Evolutionary conservation across 1,284 basidiomycete species (phyloP).

Genomic region (Vanrija sp.): DNA sequence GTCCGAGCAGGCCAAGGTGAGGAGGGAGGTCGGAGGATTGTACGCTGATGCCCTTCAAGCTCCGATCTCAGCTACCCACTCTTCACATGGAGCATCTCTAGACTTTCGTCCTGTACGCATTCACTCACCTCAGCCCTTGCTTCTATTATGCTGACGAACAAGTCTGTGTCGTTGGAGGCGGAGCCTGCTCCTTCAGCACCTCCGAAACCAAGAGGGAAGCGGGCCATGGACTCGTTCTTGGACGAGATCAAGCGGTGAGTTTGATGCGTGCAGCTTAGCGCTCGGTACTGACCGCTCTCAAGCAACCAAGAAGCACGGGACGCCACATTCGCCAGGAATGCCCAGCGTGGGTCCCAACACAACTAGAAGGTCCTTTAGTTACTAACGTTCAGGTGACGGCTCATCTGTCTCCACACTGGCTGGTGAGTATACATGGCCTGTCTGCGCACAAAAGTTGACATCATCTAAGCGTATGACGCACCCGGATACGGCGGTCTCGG

Average conservation of each 20-base stretch:
- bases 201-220: conserved; percentile 76
- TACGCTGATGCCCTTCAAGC: no score
- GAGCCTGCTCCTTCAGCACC: conserved; percentile 55
- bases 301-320: conserved; percentile 91
- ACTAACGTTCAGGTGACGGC: conserved; percentile 44
- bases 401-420: conserved; percentile 81
- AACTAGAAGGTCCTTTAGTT: not conserved
- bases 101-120: no score
- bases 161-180: not conserved
- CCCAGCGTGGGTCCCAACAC: conserved; percentile 53
- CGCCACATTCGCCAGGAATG: conserved; percentile 66
- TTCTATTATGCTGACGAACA: no score
- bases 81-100: no score
- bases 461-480: conserved; percentile 24
- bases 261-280: not conserved
- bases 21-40: not conserved
- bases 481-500: conserved; percentile 13
- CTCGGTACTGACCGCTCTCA: not conserved
- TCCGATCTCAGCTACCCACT: no score
- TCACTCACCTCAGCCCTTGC: no score
- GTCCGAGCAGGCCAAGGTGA: conserved; percentile 60
- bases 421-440: conserved; percentile 51
- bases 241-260: conserved; percentile 85
- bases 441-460: not conserved
- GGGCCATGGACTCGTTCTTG: conserved; percentile 87